phyloP scores from a whole-genome alignment of 2,329 filamentous ascomycete genomes.

The Parastagonospora avenae region DNA sequence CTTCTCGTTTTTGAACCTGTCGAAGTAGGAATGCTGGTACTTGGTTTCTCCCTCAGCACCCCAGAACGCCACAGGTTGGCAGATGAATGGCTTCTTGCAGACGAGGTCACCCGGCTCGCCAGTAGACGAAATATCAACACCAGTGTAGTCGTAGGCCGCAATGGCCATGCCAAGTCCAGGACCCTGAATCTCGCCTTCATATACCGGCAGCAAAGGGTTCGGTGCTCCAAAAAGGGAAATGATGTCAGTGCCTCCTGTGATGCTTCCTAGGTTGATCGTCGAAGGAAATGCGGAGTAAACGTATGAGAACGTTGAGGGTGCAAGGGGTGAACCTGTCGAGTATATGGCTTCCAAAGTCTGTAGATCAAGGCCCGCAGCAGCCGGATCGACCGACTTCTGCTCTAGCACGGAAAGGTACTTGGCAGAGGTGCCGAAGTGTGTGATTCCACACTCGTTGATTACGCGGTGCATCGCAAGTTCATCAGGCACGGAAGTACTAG shows the following conservation, averaged over 20 bases:
- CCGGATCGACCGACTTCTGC: slow-evolving; percentile 61
- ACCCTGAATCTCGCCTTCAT: slow-evolving; percentile 57
- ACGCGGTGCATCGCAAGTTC: slow-evolving; percentile 82
- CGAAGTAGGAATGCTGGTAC: slow-evolving; percentile 86
- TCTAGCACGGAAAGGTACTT: slow-evolving; percentile 93
- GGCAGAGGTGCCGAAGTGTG: slow-evolving; percentile 92
- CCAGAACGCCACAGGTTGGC: slow-evolving; percentile 90
- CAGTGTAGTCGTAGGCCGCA: slow-evolving; percentile 58
- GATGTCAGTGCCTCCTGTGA: slow-evolving; percentile 96
- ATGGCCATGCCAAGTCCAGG: slow-evolving; percentile 58
- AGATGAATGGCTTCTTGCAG: slow-evolving; percentile 84
- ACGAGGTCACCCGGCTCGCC: slow-evolving; percentile 85
- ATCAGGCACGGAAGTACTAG: slow-evolving; percentile 63
- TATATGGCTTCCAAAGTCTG: slow-evolving; percentile 79
- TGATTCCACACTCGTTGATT: slow-evolving; percentile 80
- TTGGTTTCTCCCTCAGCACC: slow-evolving; percentile 72
- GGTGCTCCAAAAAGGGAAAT: slow-evolving; percentile 92
- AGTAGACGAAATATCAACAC: slow-evolving; percentile 62
- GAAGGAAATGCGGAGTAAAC: slow-evolving; percentile 83
- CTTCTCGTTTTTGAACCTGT: slow-evolving; percentile 66
- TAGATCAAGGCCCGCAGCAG: slow-evolving; percentile 56
- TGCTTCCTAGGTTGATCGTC: slow-evolving; percentile 84
- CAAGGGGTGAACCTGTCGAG: slow-evolving; percentile 89
- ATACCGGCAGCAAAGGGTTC: slow-evolving; percentile 60
- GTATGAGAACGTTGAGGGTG: slow-evolving; percentile 90